A percentile compares a stretch with the other conserved stretches of the same genome.
These are phyloP conservation scores for Oryza brachyantha DNA, from an alignment of 176 grass and related monocot species.

Conservation along the genomic window DNA sequence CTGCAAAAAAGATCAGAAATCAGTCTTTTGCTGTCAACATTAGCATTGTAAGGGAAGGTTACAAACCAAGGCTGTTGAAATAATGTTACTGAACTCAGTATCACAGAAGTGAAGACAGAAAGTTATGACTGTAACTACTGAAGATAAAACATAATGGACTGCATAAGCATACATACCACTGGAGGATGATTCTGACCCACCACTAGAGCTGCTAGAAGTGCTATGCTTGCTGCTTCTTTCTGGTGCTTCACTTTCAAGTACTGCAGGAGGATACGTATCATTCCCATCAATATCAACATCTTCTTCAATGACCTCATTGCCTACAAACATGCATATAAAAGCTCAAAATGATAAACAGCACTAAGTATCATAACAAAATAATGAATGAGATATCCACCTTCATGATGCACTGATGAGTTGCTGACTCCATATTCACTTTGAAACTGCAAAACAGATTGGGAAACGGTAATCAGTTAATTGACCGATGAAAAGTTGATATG, in stretches of 20 bases:
- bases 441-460: conserved; percentile 47
- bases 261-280: conserved; percentile 70
- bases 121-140: neutral
- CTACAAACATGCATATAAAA: conserved; percentile 40
- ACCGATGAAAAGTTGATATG: conserved; percentile 22
- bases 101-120: neutral
- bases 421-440: conserved; percentile 73
- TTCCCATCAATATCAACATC: conserved; percentile 89
- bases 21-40: too few species aligned
- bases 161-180: conserved; percentile 76
- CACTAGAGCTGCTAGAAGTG: conserved; percentile 91
- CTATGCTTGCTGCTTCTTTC: conserved; percentile 76
- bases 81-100: neutral
- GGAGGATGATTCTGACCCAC: conserved; percentile 73
- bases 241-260: conserved; percentile 72
- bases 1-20: too few species aligned
- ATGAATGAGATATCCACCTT: conserved; percentile 52
- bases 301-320: conserved; percentile 70
- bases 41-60: neutral
- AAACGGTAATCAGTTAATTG: conserved; percentile 40
- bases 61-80: neutral
- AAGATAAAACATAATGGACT: conserved; percentile 19
- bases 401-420: conserved; percentile 64
- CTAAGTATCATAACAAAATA: conserved; percentile 15
- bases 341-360: conserved; percentile 11